phyloP scores from a whole-genome alignment of 345 rosid species.

The Durio zibethinus region DNA sequence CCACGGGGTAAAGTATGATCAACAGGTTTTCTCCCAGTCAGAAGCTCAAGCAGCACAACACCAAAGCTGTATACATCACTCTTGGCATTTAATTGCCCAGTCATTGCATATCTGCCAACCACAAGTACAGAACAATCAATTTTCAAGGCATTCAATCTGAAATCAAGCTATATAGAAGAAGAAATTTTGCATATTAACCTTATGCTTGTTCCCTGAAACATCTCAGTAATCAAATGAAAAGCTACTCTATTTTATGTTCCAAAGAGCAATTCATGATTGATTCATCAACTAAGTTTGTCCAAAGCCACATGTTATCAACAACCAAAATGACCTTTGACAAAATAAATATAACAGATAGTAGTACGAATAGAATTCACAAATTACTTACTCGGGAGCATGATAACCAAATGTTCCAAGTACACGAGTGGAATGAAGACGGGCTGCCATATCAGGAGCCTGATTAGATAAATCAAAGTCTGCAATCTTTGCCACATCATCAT shows the following conservation, averaged over 20 bases:
- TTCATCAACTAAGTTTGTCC: neutral
- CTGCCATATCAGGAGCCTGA: constrained; percentile 92
- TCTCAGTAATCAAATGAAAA: neutral
- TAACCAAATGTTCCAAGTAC: constrained; percentile 88
- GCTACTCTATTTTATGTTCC: neutral
- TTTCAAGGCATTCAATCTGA: constrained; percentile 4
- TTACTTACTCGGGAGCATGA: constrained; percentile 82
- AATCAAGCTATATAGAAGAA: neutral
- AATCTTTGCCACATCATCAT: constrained; percentile 68
- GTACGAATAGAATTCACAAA: neutral
- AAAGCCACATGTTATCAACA: neutral
- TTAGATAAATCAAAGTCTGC: constrained; percentile 84
- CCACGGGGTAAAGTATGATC: constrained; percentile 97
- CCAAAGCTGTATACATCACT: constrained; percentile 94
- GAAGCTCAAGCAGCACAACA: constrained; percentile 91
- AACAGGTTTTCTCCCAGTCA: constrained; percentile 95
- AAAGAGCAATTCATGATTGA: neutral
- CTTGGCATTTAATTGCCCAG: constrained; percentile 89
- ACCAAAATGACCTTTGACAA: neutral
- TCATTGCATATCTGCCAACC: constrained; percentile 84
- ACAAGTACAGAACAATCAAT: constrained; percentile 2
- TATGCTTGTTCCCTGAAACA: neutral
- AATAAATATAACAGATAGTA: neutral
- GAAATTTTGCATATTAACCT: neutral
- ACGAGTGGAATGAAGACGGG: constrained; percentile 84